phyloP scores from a whole-genome alignment of 768 basidiomycete species.

The Psilocybe sp. region DNA sequence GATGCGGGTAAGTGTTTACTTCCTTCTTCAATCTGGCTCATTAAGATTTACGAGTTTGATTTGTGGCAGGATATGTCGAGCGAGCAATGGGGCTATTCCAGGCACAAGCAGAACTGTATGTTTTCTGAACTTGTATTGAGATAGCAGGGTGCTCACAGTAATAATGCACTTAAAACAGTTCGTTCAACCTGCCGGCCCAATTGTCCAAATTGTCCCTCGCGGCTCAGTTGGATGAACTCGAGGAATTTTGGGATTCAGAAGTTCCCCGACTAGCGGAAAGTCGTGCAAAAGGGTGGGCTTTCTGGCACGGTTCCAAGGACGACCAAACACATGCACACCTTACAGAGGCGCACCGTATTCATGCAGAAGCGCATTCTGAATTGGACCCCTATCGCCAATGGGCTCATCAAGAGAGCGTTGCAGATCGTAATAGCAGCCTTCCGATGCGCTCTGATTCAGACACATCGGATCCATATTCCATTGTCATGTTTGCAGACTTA shows the following conservation, averaged over 20 bases:
- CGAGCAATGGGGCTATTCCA: constrained; percentile 78
- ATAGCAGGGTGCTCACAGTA: not conserved
- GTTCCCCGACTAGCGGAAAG: constrained; percentile 70
- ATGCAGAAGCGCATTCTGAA: constrained; percentile 16
- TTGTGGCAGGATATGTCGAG: constrained; percentile 61
- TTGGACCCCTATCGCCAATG: constrained; percentile 70
- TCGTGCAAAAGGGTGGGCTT: constrained; percentile 64
- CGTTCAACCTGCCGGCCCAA: constrained; percentile 53
- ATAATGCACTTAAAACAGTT: constrained; percentile 33
- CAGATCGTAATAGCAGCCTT: constrained; percentile 41
- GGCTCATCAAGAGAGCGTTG: constrained; percentile 52
- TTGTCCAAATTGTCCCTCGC: constrained; percentile 42
- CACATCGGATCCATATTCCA: constrained; percentile 66
- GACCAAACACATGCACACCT: constrained; percentile 13
- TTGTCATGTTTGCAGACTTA: constrained; percentile 73
- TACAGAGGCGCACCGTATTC: not conserved
- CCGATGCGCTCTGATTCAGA: constrained; percentile 57
- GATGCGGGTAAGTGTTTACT: constrained; percentile 53
- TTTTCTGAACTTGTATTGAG: not conserved
- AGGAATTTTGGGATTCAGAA: constrained; percentile 86
- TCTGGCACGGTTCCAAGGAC: constrained; percentile 50
- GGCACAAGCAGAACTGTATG: constrained; percentile 81
- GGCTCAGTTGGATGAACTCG: constrained; percentile 54
- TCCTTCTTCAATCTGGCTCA: not conserved
- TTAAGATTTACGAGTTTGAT: constrained; percentile 4